Evolutionary conservation across 192 early-diverging fungal genomes (phyloP).

Genomic region (Podila horticola): DNA sequence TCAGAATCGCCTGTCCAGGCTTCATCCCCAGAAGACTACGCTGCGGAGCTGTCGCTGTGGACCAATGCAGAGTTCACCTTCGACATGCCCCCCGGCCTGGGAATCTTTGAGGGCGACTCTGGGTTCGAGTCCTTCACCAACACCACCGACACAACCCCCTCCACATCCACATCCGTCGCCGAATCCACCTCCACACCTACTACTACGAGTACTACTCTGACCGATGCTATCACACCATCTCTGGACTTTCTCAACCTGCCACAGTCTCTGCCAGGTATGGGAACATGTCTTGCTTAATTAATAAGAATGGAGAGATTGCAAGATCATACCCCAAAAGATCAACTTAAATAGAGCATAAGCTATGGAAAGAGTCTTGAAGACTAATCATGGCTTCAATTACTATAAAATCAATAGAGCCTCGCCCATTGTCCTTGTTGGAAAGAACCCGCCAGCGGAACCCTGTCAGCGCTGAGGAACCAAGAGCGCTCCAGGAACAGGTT

Average conservation of each 20-base stretch:
- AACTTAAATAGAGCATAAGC: not conserved
- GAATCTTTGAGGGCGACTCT: slow-evolving; percentile 58
- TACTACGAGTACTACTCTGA: not conserved
- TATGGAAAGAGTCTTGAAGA: not conserved
- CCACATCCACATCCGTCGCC: not conserved
- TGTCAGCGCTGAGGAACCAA: slow-evolving; percentile 1
- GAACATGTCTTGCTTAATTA: not conserved
- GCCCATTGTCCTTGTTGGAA: slow-evolving; percentile 35
- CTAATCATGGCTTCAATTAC: not conserved
- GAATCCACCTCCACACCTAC: slow-evolving; percentile 1
- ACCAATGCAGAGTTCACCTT: slow-evolving; percentile 77
- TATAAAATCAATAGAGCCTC: not conserved
- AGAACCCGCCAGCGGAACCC: slow-evolving; percentile 49
- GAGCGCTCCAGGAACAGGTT: slow-evolving; percentile 19
- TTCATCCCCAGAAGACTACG: slow-evolving; percentile 65
- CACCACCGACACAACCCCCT: slow-evolving; percentile 5
- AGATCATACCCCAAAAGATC: not conserved
- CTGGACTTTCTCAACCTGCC: slow-evolving; percentile 15
- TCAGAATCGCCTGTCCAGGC: slow-evolving; percentile 59
- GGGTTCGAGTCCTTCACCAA: slow-evolving; percentile 11
- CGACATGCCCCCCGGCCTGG: slow-evolving; percentile 63
- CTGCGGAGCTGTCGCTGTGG: slow-evolving; percentile 73
- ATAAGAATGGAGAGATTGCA: not conserved
- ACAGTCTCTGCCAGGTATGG: not conserved
- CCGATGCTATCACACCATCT: not conserved